Base-by-base conservation (phyloP, 495 filamentous ascomycete genomes). In the Arthonia radiata region DNA sequence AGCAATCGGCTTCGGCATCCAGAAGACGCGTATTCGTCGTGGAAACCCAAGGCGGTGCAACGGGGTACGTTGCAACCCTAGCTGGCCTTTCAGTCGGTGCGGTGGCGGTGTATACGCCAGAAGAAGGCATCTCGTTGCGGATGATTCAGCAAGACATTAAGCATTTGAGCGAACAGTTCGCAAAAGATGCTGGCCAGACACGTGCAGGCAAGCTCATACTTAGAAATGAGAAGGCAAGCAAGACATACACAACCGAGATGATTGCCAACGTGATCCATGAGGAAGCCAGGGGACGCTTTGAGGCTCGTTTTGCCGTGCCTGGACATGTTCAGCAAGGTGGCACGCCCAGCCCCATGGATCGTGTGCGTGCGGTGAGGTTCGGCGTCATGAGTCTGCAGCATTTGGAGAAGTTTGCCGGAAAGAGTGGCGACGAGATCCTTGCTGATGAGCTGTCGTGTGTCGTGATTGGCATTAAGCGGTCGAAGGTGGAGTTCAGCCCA, bases 271-370 rank as follows among this genome's bases (percentile, higher is more conserved):
- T 94, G 52, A 91, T 99, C 50, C 69, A 71, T 24, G 79, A 91
- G 34, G 89, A 94, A 48, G 75, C 86, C 6, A 69, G 74, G 36
- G 80, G 80, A 27, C 64, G 79, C 1, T 99, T 94, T 36, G 89
- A 99, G 43, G 74, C 76, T n/a, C 69, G 82, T 26, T 71, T 78
- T 39, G 80, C 78, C 21, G 78, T 94, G 19, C 89, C 89, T 0
- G 89, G 89, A 13, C 86, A 97, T 49, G 86, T 93, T 38, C 86
- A 93, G 47, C 82, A 97, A 49, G 86, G 86, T 39, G 81, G 81
- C 21, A 79, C 73, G 13, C 89, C 89, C 0, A 82, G 77, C 1
- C 68, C 82, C 4, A 93, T 94, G 83, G 89, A 99, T 47, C 71
- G 89, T 30, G 79, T 82, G 25, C 71, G 89, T 30, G 86, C 89